These are phyloP conservation scores for Protomyces pachydermus DNA, from an alignment of 1,139 yeast genomes.

Conservation along the genomic window DNA sequence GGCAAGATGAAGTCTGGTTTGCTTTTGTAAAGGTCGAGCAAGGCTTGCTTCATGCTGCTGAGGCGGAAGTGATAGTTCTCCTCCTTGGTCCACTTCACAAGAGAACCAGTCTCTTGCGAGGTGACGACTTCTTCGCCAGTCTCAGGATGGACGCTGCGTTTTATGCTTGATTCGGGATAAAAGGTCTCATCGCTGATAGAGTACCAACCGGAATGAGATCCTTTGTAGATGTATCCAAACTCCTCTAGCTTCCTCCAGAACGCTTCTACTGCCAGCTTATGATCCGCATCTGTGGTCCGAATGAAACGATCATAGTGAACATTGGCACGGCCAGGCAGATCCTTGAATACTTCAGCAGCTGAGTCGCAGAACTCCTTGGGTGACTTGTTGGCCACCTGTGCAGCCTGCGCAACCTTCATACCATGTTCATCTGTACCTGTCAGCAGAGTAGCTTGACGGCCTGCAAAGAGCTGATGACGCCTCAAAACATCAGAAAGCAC, in stretches of 20 bases:
- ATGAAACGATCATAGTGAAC: conserved; percentile 71
- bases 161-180: conserved; percentile 75
- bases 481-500: conserved; percentile 70
- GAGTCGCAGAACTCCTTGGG: conserved; percentile 71
- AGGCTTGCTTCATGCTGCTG: conserved; percentile 52
- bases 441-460: conserved; percentile 50
- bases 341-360: conserved; percentile 59
- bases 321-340: conserved; percentile 53
- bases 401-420: conserved; percentile 64
- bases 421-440: conserved; percentile 99
- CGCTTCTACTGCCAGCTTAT: conserved; percentile 55
- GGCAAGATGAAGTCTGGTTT: conserved; percentile 63
- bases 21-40: conserved; percentile 48
- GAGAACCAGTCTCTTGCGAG: conserved; percentile 70
- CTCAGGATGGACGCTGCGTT: conserved; percentile 43
- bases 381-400: conserved; percentile 51
- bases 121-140: conserved; percentile 44
- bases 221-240: conserved; percentile 70
- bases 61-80: conserved; percentile 80
- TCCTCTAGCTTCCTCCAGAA: conserved; percentile 63
- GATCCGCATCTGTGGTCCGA: conserved; percentile 85
- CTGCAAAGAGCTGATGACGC: conserved; percentile 60
- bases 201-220: conserved; percentile 90
- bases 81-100: conserved; percentile 72
- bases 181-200: conserved; percentile 92